These are phyloP conservation scores for Fusarium mexicanum DNA, from an alignment of 2,329 filamentous ascomycete genomes.

Conservation along the genomic window DNA sequence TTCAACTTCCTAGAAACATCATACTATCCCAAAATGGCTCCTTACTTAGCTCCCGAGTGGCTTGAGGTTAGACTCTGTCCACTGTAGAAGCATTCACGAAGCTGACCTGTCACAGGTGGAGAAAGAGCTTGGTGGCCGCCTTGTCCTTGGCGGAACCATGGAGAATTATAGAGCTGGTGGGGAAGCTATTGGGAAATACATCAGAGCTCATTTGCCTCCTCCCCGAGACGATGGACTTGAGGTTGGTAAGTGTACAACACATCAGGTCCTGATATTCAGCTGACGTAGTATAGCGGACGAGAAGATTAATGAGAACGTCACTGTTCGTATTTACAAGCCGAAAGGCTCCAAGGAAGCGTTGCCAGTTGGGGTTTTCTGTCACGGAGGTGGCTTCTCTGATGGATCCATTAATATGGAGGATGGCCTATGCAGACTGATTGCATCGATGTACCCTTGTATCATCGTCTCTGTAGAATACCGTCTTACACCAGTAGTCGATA, in stretches of 20 bases:
- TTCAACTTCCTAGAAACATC: rapidly evolving
- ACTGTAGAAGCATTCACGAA: rapidly evolving
- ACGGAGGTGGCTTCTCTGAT: not conserved
- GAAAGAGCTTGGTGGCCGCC: not conserved
- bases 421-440: not conserved
- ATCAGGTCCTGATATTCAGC: rapidly evolving
- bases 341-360: rapidly evolving
- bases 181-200: not conserved
- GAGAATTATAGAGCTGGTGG: not conserved
- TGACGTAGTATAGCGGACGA: not conserved
- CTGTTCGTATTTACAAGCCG: not conserved
- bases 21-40: not conserved
- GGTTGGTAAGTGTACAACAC: not conserved
- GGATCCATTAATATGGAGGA: not conserved
- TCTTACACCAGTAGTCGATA: not conserved
- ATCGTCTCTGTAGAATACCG: rapidly evolving
- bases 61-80: not conserved
- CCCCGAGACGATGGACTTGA: not conserved
- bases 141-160: not conserved
- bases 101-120: not conserved
- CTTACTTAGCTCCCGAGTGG: not conserved
- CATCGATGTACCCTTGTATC: not conserved
- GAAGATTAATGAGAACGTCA: rapidly evolving
- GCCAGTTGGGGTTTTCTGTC: not conserved
- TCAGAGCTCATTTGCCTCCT: not conserved